These are phyloP conservation scores for Carex littledalei DNA, from an alignment of 176 grass and related monocot species.

Conservation along the genomic window DNA sequence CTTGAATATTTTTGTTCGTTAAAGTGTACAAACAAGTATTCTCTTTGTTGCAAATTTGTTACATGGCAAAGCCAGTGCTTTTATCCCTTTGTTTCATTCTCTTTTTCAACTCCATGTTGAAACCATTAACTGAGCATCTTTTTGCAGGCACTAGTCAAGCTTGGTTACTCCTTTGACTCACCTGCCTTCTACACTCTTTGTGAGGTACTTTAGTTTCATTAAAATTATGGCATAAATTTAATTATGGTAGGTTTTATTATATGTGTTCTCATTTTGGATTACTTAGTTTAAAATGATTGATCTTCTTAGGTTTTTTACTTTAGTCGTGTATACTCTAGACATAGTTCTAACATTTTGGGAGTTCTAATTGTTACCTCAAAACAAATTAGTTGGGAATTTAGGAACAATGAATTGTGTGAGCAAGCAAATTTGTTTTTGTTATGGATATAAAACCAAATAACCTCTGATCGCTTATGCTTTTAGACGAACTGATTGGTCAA, in stretches of 20 bases:
- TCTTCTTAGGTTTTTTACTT: not conserved
- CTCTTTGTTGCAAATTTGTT: not conserved
- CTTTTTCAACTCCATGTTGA: not conserved
- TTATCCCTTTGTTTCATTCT: not conserved
- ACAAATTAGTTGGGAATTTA: not conserved
- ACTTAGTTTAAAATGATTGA: not conserved
- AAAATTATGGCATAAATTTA: not conserved
- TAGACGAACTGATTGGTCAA: not conserved
- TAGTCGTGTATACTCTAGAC: not conserved
- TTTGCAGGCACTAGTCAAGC: constrained; percentile 41
- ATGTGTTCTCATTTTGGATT: not conserved
- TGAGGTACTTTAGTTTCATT: constrained; percentile 29
- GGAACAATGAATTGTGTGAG: not conserved
- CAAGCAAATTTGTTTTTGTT: not conserved
- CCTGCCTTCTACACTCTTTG: constrained; percentile 50
- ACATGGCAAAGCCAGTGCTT: not conserved
- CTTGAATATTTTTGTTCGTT: not conserved
- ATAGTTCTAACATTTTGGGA: not conserved
- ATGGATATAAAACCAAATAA: not conserved
- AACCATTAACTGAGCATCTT: not conserved
- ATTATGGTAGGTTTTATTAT: not conserved
- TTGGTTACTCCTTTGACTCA: constrained; percentile 46
- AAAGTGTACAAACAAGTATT: not conserved
- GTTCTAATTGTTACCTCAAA: not conserved
- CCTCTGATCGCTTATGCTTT: not conserved